Evolutionary conservation across 805 yeast genomes (phyloP), one percentile per base, ranked within the genome.

Genomic region (Henningerozyma blattae): DNA sequence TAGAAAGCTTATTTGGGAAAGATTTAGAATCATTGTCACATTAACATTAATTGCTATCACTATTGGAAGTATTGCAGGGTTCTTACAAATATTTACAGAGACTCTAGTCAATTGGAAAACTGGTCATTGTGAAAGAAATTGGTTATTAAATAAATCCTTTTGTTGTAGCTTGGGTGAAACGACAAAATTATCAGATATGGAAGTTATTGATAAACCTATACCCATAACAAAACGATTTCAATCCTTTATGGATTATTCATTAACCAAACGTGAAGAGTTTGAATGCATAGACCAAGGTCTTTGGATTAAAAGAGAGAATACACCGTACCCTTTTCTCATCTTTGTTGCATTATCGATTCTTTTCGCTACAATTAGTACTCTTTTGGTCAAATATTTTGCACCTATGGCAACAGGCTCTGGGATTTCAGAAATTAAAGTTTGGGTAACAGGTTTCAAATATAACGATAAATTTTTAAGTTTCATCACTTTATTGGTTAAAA

Each of bases 331-430:
- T 32, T 89, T 83, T 47, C 1, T 72, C 2, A 49, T 71, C 0
- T 89, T 77, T 47, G 65, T 84, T 3, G 7, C 60, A 0, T 56
- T 77, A 1, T 79, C 94, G 4, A 58, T 76, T 1, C 13, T 61
- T 0, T 75, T 89, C 45, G 81, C 91, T 3, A 54, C 66, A 7
- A 43, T 67, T 9, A 77, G 95, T 1, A 84, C 89, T 0, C 51
- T 67, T 12, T 50, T 86, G 24, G 95, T 93, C 30, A 65, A 72
- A 43, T 53, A 54, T 12, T 75, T 73, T 44, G 87, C 95, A 0
- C 95, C 95, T 1, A 67, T 77, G 34, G 97, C 98, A 2, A 93
- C 97, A 1, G 99, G 99, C 1, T 82, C 94, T 5, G 99, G 99
- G 0, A 93, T 91, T 33, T 81, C 96, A 13, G 99, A 91, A 57